These are phyloP conservation scores for Mycosphaerella sp. DNA, from an alignment of 2,329 filamentous ascomycete genomes.

Conservation along the genomic window DNA sequence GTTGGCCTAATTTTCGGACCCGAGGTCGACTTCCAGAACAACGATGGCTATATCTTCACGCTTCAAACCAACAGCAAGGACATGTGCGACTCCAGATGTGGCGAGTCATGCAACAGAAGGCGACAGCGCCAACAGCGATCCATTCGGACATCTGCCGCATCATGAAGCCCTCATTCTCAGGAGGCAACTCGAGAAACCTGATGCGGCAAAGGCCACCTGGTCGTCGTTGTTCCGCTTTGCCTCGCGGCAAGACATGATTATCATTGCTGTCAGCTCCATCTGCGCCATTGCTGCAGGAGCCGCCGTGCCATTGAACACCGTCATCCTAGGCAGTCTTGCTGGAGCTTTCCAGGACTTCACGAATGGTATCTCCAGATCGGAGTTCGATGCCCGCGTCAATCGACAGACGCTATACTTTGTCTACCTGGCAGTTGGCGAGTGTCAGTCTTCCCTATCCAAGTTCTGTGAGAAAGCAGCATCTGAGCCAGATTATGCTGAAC, in stretches of 20 bases:
- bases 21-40: too few species aligned
- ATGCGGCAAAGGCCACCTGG: constrained; percentile 2
- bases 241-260: constrained; percentile 24
- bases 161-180: constrained; percentile 7
- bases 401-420: constrained; percentile 70
- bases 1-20: too few species aligned
- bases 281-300: constrained; percentile 25
- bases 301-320: constrained; percentile 29
- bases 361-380: constrained; percentile 38
- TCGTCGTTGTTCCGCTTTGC: constrained; percentile 12
- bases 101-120: background rate
- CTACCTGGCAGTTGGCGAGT: constrained; percentile 73
- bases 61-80: background rate
- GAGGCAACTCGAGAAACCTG: constrained; percentile 3
- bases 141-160: constrained; percentile 7
- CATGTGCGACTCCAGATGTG: background rate
- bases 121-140: background rate
- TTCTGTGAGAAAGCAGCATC: background rate
- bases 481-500: background rate
- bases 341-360: constrained; percentile 20
- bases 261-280: constrained; percentile 34
- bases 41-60: background rate
- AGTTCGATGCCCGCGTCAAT: constrained; percentile 55
- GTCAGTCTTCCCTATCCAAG: background rate
- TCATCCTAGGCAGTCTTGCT: constrained; percentile 56